Base-by-base conservation (phyloP, 2,329 filamentous ascomycete species). In the Fusarium sp. region DNA sequence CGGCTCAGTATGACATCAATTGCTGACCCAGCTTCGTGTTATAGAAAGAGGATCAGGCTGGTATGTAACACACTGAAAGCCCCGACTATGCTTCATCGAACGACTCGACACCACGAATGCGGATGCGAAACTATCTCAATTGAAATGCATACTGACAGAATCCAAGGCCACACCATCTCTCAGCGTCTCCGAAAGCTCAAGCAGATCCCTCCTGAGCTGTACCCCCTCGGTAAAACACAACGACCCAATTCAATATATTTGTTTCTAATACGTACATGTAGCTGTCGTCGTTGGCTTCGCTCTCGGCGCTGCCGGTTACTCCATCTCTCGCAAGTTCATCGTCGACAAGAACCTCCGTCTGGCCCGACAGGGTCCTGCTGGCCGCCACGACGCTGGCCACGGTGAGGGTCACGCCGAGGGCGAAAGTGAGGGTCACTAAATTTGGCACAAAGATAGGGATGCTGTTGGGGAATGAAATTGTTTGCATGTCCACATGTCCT, bases 321-420 rank as follows among this genome's bases (percentile, higher is more conserved):
- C 95, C 65, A 86, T 92, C 84, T 80, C 83, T 80, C 91, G 91
- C 81, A 98, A 98, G 86, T 89, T 99, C 80, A 81, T 89, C 71
- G 90, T 91, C 77, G 96, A 99, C 88, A 95, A 95, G 89, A 97
- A 92, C 78, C 92, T 99, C 78, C 94, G 96, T 81, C 90, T 98
- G 76, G 86, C 86, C 82, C 91, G 94, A 80, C 91, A 93, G 84
- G 86, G 86, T 70, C 80, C 81, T 60, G 80, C 81, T 64, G 83
- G 83, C 55, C 77, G 78, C 52, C 77, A 78, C 75, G 83, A 79
- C 41, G 79, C 83, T 44, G 78, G 83, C 66, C 71, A 75, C 69
- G 48, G 38, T 53, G 70, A 62, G 30, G 20, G 71, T 57, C 32
- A 50, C 15, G 54, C 56, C 38, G 64, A 76, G 41, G 55, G 61